Conservation (phyloP, 495 filamentous ascomycete species). For the Penicillium waksmanii region DNA sequence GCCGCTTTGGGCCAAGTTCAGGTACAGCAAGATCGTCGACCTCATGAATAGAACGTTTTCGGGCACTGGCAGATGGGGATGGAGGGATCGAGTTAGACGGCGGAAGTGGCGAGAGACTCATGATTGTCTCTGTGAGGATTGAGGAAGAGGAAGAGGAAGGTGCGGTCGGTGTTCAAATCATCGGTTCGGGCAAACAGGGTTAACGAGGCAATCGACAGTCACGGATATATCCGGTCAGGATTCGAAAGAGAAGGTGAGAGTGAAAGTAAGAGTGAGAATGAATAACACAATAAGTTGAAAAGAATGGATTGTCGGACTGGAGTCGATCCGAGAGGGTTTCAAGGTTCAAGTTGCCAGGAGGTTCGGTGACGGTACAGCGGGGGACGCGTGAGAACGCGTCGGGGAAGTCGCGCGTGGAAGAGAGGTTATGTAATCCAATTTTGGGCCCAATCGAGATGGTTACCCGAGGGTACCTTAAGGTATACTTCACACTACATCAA, state of each 20-base stretch:
- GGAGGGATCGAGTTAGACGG: conserved; percentile 17
- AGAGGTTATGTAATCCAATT: conserved; percentile 1
- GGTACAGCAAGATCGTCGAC: conserved; percentile 29
- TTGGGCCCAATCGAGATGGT: background rate
- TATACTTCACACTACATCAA: too few relatives aligned
- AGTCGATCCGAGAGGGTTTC: too few relatives aligned
- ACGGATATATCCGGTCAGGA: too few relatives aligned
- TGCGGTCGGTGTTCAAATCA: background rate
- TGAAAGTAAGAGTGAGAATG: background rate
- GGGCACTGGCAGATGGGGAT: conserved; percentile 21
- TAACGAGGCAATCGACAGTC: background rate
- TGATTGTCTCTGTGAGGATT: background rate
- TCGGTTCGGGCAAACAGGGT: background rate
- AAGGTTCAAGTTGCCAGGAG: background rate
- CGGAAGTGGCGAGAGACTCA: conserved; percentile 25
- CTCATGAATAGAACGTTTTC: conserved; percentile 41
- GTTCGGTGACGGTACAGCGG: background rate
- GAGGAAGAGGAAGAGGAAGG: background rate
- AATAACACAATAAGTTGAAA: background rate
- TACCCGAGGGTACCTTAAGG: background rate
- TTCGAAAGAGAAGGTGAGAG: background rate
- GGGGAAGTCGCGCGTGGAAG: background rate
- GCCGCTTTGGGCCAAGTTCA: conserved; percentile 19
- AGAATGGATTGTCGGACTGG: background rate
- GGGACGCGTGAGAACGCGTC: conserved; percentile 4